These are phyloP conservation scores for Mycena polygramma DNA, from an alignment of 768 basidiomycete species.

Conservation along the genomic window DNA sequence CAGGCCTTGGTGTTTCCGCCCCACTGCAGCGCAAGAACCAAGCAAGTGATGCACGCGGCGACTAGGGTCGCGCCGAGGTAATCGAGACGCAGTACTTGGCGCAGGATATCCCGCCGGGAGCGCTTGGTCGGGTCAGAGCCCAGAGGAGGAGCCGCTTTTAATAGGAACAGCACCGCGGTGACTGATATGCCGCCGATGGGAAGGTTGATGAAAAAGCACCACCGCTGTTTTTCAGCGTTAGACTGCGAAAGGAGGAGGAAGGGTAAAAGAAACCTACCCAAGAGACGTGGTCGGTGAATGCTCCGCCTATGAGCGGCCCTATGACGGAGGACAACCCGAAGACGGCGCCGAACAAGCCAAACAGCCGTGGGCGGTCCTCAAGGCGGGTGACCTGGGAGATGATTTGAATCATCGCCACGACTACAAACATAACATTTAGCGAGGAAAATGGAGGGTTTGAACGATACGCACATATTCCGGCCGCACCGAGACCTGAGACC, in stretches of 20 bases:
- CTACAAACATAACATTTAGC: background rate
- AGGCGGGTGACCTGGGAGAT: constrained; percentile 41
- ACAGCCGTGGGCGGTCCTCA: constrained; percentile 44
- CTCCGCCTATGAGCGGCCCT: constrained; percentile 47
- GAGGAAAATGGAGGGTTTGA: too few species aligned
- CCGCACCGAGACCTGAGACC: constrained; percentile 28
- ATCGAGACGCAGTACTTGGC: constrained; percentile 45
- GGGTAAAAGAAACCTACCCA: background rate
- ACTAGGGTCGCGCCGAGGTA: constrained; percentile 54
- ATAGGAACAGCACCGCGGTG: constrained; percentile 18
- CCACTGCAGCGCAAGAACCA: constrained; percentile 58
- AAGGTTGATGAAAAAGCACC: constrained; percentile 34
- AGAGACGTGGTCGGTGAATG: constrained; percentile 42
- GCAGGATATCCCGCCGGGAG: background rate
- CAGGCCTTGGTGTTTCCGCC: constrained; percentile 60
- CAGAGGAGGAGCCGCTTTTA: constrained; percentile 25
- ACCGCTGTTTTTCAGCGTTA: background rate
- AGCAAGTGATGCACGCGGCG: constrained; percentile 48
- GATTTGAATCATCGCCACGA: constrained; percentile 24
- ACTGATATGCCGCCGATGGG: constrained; percentile 35
- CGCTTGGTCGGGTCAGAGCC: constrained; percentile 24
- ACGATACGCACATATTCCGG: constrained; percentile 24
- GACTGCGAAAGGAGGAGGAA: too few species aligned
- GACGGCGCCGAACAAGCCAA: constrained; percentile 36
- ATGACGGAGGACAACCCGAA: constrained; percentile 49